A percentile compares a stretch with the other conserved stretches of the same genome.
Conservation (phyloP, 1,139 yeast species). For the Geotrichum fermentans region DNA sequence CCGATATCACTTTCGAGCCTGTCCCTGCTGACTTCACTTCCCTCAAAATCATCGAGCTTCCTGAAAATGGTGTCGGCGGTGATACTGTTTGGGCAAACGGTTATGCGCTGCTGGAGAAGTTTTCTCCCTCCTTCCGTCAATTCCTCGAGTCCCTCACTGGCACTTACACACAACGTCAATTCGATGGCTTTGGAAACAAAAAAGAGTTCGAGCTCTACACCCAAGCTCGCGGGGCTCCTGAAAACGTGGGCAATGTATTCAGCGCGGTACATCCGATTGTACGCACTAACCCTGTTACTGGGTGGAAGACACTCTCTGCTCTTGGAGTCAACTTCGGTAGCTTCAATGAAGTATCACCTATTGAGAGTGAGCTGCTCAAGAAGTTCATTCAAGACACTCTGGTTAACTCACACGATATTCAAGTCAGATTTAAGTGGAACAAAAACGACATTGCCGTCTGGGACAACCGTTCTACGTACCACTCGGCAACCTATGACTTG, state of each 20-base stretch:
- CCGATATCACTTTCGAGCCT: conserved; percentile 47
- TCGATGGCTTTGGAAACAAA: conserved; percentile 37
- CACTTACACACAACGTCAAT: conserved; percentile 31
- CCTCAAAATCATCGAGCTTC: conserved; percentile 43
- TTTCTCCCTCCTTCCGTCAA: conserved; percentile 42
- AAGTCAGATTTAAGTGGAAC: conserved; percentile 49
- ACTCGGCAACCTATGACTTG: conserved; percentile 23
- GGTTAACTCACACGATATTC: conserved; percentile 40
- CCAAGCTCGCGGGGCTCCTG: conserved; percentile 37
- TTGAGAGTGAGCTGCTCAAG: conserved; percentile 39
- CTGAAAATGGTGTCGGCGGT: conserved; percentile 40
- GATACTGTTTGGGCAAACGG: conserved; percentile 48
- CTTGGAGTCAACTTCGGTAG: conserved; percentile 41
- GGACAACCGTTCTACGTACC: conserved; percentile 31
- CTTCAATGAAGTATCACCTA: conserved; percentile 42
- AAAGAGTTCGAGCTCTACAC: conserved; percentile 39
- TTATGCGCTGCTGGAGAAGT: conserved; percentile 45
- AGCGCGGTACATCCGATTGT: conserved; percentile 43
- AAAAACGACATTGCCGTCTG: conserved; percentile 47
- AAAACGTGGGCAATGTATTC: conserved; percentile 32
- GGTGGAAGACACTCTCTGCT: conserved; percentile 45
- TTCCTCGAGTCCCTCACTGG: conserved; percentile 41
- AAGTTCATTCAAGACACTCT: conserved; percentile 41
- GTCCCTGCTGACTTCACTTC: conserved; percentile 46
- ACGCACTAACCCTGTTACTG: conserved; percentile 48